phyloP scores from a whole-genome alignment of 495 filamentous ascomycete species.

The Schizothecium vesticola region DNA sequence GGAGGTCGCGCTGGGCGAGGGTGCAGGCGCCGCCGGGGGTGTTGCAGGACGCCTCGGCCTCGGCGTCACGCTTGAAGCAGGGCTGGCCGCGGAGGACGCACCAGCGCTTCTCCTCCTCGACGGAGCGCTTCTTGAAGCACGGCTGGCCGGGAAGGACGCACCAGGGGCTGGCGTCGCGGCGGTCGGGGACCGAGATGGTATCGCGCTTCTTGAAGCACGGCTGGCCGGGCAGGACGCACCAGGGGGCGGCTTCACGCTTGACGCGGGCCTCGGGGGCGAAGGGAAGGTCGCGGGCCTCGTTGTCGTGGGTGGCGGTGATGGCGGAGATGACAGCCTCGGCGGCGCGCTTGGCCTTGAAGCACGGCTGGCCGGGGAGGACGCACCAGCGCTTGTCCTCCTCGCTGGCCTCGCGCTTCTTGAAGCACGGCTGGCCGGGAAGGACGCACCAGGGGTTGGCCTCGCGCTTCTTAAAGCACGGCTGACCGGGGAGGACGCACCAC shows the following conservation, averaged over 20 bases:
- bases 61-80: slow-evolving; percentile 28
- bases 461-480: slow-evolving; percentile 33
- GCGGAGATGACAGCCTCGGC: slow-evolving; percentile 30
- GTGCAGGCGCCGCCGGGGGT: slow-evolving; percentile 27
- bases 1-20: slow-evolving; percentile 33
- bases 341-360: slow-evolving; percentile 33
- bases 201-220: slow-evolving; percentile 28
- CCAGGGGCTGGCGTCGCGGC: slow-evolving; percentile 23
- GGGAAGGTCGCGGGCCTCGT: slow-evolving; percentile 11
- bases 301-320: slow-evolving; percentile 16
- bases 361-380: slow-evolving; percentile 24
- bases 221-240: slow-evolving; percentile 28
- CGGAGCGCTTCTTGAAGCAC: slow-evolving; percentile 32
- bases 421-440: slow-evolving; percentile 32
- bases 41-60: slow-evolving; percentile 24
- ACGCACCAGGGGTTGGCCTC: slow-evolving; percentile 24
- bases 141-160: slow-evolving; percentile 28
- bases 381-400: slow-evolving; percentile 26
- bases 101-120: slow-evolving; percentile 19
- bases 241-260: slow-evolving; percentile 25
- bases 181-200: neutral
- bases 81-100: slow-evolving; percentile 28
- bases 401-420: slow-evolving; percentile 25
- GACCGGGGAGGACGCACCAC: slow-evolving; percentile 26
- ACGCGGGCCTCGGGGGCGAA: slow-evolving; percentile 16